phyloP scores from a whole-genome alignment of 1,139 yeast genomes.

The Scheffersomyces stambukii region DNA sequence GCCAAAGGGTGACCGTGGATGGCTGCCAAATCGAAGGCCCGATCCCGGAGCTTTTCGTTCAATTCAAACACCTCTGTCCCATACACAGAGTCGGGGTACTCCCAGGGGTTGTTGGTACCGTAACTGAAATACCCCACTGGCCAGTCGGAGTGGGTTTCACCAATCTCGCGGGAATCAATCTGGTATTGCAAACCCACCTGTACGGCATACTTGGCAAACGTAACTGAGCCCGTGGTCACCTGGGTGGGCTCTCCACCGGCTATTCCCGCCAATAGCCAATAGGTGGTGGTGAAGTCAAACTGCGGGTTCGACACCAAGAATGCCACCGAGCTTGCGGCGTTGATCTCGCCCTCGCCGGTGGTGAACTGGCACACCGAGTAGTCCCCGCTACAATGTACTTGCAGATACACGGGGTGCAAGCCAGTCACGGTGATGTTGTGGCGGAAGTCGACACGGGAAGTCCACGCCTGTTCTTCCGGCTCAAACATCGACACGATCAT shows the following conservation, averaged over 20 bases:
- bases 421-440: constrained; percentile 59
- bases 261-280: constrained; percentile 62
- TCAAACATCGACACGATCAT: constrained; percentile 55
- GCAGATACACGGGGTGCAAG: constrained; percentile 56
- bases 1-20: constrained; percentile 36
- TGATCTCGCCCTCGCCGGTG: constrained; percentile 68
- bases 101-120: constrained; percentile 47
- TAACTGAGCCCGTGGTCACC: constrained; percentile 51
- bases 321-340: constrained; percentile 59
- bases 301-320: constrained; percentile 52
- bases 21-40: constrained; percentile 51
- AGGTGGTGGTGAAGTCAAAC: constrained; percentile 57
- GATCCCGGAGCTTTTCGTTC: constrained; percentile 55
- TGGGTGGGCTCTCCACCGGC: constrained; percentile 59
- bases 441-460: constrained; percentile 40
- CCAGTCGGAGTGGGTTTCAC: constrained; percentile 52
- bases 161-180: constrained; percentile 42
- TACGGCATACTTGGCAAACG: constrained; percentile 59
- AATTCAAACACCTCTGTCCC: constrained; percentile 70
- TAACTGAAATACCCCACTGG: constrained; percentile 56
- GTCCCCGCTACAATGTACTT: constrained; percentile 50
- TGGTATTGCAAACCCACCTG: constrained; percentile 62
- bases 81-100: constrained; percentile 53
- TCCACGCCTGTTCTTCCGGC: constrained; percentile 54
- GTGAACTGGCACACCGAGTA: constrained; percentile 58